phyloP scores from a whole-genome alignment of 2,329 filamentous ascomycete species.

The Cladorrhinum sp. region DNA sequence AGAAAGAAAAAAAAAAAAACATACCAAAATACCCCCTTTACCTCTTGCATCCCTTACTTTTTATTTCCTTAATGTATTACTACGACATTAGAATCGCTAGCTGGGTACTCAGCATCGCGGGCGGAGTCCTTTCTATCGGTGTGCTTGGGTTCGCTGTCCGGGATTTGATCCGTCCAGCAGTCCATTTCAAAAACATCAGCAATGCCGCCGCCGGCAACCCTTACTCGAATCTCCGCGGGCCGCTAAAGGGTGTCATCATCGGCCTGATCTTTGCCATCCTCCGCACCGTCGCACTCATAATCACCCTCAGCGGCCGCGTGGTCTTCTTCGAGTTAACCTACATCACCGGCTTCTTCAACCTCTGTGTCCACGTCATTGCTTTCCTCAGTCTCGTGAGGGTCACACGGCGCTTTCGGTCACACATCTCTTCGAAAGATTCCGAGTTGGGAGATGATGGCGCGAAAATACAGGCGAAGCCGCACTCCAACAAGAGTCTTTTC shows the following conservation, averaged over 20 bases:
- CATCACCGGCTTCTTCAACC: not conserved
- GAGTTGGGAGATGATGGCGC: not conserved
- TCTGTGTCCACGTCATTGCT: not conserved
- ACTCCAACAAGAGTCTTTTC: not conserved
- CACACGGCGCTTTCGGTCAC: not conserved
- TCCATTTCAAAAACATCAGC: not conserved
- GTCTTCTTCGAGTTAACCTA: not conserved
- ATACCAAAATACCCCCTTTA: too few species aligned
- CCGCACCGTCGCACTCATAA: too few species aligned
- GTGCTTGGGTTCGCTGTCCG: not conserved
- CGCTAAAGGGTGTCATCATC: not conserved
- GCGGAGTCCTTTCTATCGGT: not conserved
- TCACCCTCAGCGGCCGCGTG: too few species aligned
- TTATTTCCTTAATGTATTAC: too few species aligned
- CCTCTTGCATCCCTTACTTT: too few species aligned
- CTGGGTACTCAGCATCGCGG: not conserved
- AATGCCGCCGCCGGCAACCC: not conserved
- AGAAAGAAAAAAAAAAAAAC: too few species aligned
- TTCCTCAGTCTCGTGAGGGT: not conserved
- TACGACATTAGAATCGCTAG: not conserved
- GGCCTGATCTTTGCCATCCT: not conserved
- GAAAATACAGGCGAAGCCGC: not conserved
- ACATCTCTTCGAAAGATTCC: too few species aligned
- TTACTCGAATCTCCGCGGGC: not conserved
- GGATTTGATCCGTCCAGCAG: not conserved